Evolutionary conservation across 139 green algal species (phyloP).

Genomic region (Mychonastes homosphaera): DNA sequence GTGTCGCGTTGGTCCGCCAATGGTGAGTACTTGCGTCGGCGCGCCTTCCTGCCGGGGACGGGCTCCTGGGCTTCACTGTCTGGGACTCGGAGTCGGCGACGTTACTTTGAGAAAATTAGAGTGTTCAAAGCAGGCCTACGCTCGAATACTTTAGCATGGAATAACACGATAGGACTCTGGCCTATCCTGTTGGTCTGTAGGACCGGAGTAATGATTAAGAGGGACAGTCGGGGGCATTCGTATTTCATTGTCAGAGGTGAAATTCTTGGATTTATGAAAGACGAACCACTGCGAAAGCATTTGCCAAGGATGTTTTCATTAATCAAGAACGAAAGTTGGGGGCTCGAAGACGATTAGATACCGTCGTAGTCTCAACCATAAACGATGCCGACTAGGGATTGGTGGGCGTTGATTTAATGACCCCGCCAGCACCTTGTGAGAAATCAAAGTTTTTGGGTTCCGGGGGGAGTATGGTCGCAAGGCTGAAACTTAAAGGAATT

Average conservation of each 20-base stretch:
- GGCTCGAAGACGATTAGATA: conserved; percentile 99
- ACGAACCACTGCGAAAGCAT: conserved; percentile 99
- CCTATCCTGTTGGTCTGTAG: conserved; percentile 93
- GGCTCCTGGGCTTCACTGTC: too few relatives aligned
- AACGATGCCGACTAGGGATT: conserved; percentile 99
- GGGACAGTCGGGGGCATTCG: conserved; percentile 98
- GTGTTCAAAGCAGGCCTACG: too few relatives aligned
- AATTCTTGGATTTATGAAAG: conserved; percentile 99
- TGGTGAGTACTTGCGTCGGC: too few relatives aligned
- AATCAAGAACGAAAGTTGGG: conserved; percentile 99
- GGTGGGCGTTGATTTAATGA: conserved; percentile 93
- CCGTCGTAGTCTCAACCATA: conserved; percentile 99
- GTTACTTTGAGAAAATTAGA: too few relatives aligned
- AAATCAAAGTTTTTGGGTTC: conserved; percentile 99
- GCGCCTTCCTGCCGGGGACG: too few relatives aligned
- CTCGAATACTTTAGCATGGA: conserved; percentile 99
- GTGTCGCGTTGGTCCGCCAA: too few relatives aligned
- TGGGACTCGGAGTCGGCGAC: too few relatives aligned
- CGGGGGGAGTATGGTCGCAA: conserved; percentile 93
- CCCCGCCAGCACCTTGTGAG: conserved; percentile 94
- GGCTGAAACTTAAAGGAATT: conserved; percentile 94
- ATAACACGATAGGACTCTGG: conserved; percentile 98
- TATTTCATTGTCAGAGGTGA: conserved; percentile 99
- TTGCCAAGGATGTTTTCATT: conserved; percentile 99
- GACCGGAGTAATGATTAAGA: conserved; percentile 99